These are phyloP conservation scores for Venturia pyrina DNA, from an alignment of 2,329 filamentous ascomycete genomes.

Conservation along the genomic window DNA sequence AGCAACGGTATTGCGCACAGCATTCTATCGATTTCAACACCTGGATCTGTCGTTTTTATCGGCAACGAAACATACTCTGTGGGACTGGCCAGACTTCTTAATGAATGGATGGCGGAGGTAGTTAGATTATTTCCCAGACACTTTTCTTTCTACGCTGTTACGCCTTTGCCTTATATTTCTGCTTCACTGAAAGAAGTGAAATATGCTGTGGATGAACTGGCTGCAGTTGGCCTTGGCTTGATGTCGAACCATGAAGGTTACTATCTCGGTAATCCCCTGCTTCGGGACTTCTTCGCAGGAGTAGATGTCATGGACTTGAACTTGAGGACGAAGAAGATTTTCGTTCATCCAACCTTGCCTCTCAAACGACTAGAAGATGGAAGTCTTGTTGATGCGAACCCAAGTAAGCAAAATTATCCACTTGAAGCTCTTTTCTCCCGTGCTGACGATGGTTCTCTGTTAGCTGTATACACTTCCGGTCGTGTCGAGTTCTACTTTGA, in stretches of 20 bases:
- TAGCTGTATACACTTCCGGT: not conserved
- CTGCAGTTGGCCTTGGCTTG: not conserved
- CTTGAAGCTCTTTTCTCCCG: not conserved
- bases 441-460: not conserved
- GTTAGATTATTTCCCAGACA: too few species aligned
- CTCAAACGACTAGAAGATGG: not conserved
- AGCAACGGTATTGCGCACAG: too few species aligned
- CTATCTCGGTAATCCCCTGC: not conserved
- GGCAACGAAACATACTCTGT: too few species aligned
- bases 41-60: too few species aligned
- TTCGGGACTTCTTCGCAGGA: not conserved
- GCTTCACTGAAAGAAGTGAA: not conserved
- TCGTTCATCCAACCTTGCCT: not conserved
- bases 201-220: not conserved
- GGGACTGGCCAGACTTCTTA: too few species aligned
- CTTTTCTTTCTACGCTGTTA: too few species aligned
- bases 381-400: not conserved
- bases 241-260: not conserved
- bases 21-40: too few species aligned
- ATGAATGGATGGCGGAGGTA: too few species aligned
- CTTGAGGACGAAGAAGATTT: not conserved
- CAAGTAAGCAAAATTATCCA: not conserved
- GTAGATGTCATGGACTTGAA: not conserved
- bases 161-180: not conserved
- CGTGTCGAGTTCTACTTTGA: not conserved